A percentile compares a stretch with the other conserved stretches of the same genome.
Conservation (phyloP, 306 rosid genomes). For the Astragalus glycyphyllos region DNA sequence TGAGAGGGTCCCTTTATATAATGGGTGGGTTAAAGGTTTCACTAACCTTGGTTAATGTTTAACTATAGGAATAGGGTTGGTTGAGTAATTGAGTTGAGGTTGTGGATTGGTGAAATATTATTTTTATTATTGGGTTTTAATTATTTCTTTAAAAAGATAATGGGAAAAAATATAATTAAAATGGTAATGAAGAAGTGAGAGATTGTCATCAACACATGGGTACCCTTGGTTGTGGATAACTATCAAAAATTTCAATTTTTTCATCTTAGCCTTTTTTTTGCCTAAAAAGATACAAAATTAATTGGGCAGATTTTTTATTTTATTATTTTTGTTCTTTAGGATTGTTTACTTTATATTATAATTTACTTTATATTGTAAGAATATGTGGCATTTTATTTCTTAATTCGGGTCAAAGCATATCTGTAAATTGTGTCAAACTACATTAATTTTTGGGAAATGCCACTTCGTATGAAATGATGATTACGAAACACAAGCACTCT, state of each 20-base stretch:
- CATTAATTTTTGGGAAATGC: too few relatives aligned
- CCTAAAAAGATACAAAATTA: neutral
- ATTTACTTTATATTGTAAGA: too few relatives aligned
- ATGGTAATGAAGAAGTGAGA: neutral
- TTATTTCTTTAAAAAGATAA: slow-evolving; percentile 8
- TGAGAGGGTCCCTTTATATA: slow-evolving; percentile 21
- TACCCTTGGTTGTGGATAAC: neutral
- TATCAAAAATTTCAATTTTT: too few relatives aligned
- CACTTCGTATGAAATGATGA: too few relatives aligned
- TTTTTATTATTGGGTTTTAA: slow-evolving; percentile 6
- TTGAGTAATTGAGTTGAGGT: slow-evolving; percentile 38
- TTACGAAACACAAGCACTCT: too few relatives aligned
- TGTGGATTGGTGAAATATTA: neutral
- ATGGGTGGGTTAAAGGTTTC: slow-evolving; percentile 25
- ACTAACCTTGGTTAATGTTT: slow-evolving; percentile 53
- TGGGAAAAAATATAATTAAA: neutral
- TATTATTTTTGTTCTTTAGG: too few relatives aligned
- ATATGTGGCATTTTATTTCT: too few relatives aligned
- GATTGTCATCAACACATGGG: slow-evolving; percentile 25
- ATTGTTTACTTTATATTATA: too few relatives aligned
- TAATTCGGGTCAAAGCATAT: too few relatives aligned
- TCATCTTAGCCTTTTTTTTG: too few relatives aligned
- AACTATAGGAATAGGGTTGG: slow-evolving; percentile 39
- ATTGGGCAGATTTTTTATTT: neutral
- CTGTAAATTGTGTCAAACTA: too few relatives aligned